phyloP scores from a whole-genome alignment of 805 yeast species.

The Starmera pachycereana region DNA sequence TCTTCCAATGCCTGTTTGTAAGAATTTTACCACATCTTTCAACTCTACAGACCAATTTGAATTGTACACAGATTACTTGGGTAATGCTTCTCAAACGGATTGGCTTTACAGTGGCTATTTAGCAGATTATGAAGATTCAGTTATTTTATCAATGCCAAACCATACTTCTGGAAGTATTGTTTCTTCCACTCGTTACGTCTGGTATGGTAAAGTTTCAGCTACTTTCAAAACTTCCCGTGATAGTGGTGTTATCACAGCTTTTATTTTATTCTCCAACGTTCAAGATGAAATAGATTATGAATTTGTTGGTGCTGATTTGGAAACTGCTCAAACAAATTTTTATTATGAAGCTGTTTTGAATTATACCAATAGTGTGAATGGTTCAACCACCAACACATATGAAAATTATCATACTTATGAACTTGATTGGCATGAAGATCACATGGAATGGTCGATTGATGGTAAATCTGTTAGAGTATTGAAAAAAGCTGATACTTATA shows the following conservation, averaged over 20 bases:
- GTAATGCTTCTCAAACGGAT: slow-evolving; percentile 55
- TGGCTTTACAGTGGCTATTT: slow-evolving; percentile 61
- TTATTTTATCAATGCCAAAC: slow-evolving; percentile 71
- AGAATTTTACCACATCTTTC: slow-evolving; percentile 34
- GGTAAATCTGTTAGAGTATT: slow-evolving; percentile 60
- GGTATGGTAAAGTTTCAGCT: slow-evolving; percentile 80
- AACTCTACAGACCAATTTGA: slow-evolving; percentile 15
- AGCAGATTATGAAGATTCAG: slow-evolving; percentile 42
- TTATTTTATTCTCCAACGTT: slow-evolving; percentile 71
- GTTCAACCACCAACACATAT: slow-evolving; percentile 41
- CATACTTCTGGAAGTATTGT: slow-evolving; percentile 67
- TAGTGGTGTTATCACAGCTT: slow-evolving; percentile 75
- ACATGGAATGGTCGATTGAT: slow-evolving; percentile 62
- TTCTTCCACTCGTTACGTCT: slow-evolving; percentile 67
- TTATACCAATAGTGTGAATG: slow-evolving; percentile 46
- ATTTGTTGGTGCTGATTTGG: slow-evolving; percentile 67
- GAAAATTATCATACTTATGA: slow-evolving; percentile 64
- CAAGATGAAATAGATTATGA: slow-evolving; percentile 90
- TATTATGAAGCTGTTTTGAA: slow-evolving; percentile 67
- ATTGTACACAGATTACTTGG: slow-evolving; percentile 19
- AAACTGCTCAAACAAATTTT: slow-evolving; percentile 64
- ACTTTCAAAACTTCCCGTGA: slow-evolving; percentile 63
- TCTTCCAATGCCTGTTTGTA: slow-evolving; percentile 78
- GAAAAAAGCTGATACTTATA: slow-evolving; percentile 47
- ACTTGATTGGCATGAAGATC: slow-evolving; percentile 75